A percentile compares a stretch with the other conserved stretches of the same genome.
Evolutionary conservation across 2,329 filamentous ascomycete genomes (phyloP).

Genomic region (Cadophora sp.): DNA sequence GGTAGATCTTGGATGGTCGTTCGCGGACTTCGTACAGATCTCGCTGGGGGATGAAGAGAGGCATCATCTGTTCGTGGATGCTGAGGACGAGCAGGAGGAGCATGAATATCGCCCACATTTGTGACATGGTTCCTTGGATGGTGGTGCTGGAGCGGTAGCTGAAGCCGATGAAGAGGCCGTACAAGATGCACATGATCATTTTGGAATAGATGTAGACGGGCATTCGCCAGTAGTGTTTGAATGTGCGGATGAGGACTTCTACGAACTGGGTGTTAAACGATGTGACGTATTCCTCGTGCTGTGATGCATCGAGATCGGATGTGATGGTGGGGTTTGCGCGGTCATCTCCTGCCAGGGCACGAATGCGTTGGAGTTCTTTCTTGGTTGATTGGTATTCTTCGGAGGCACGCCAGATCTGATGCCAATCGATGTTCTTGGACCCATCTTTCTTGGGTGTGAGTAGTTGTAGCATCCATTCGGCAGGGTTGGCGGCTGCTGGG

Average conservation of each 20-base stretch:
- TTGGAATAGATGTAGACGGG: constrained; percentile 59
- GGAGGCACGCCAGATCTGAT: constrained; percentile 63
- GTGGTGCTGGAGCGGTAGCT: constrained; percentile 69
- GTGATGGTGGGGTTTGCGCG: constrained; percentile 43
- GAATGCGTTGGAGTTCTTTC: constrained; percentile 49
- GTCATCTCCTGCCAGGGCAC: constrained; percentile 57
- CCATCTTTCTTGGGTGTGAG: constrained; percentile 64
- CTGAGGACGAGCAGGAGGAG: constrained; percentile 76
- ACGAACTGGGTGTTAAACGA: constrained; percentile 59
- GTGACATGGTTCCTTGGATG: constrained; percentile 69
- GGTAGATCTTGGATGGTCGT: constrained; percentile 78
- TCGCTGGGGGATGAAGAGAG: constrained; percentile 62
- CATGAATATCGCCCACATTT: constrained; percentile 79
- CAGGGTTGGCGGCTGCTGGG: constrained; percentile 73
- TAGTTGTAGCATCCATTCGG: constrained; percentile 76
- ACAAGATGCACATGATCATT: constrained; percentile 28
- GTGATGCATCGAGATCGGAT: constrained; percentile 47
- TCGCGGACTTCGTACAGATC: constrained; percentile 73
- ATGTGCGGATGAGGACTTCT: constrained; percentile 63
- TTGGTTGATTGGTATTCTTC: constrained; percentile 48
- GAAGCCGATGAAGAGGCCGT: constrained; percentile 69
- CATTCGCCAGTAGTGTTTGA: constrained; percentile 68
- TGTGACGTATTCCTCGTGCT: constrained; percentile 68
- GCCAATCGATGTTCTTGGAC: constrained; percentile 67
- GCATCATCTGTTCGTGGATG: constrained; percentile 79